Conservation (phyloP, 2,329 filamentous ascomycete species). For the Pseudocercospora vitis region DNA sequence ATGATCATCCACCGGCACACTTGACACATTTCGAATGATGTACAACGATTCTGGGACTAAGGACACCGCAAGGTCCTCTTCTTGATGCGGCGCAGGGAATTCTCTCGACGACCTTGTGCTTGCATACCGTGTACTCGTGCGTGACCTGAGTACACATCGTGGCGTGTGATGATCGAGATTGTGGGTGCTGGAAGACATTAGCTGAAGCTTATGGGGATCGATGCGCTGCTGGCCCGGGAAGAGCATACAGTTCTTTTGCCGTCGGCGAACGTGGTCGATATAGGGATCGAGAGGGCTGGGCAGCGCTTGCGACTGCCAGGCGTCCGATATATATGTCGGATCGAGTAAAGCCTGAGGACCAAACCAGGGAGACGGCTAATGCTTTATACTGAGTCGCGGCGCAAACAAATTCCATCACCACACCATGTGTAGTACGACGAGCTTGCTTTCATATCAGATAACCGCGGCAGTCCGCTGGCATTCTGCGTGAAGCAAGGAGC, state of each 20-base stretch:
- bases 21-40: slow-evolving; percentile 51
- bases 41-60: slow-evolving; percentile 47
- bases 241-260: neutral
- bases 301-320: neutral
- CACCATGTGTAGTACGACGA: slow-evolving; percentile 25
- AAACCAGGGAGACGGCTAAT: slow-evolving; percentile 17
- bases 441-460: slow-evolving; percentile 27
- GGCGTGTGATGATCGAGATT: slow-evolving; percentile 2
- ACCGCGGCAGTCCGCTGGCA: slow-evolving; percentile 25
- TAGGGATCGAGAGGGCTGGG: neutral
- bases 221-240: neutral
- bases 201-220: neutral
- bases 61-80: slow-evolving; percentile 42
- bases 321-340: neutral
- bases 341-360: slow-evolving; percentile 2
- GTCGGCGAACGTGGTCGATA: neutral
- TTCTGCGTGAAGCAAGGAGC: slow-evolving; percentile 29
- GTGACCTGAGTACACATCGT: slow-evolving; percentile 51
- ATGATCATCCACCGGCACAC: slow-evolving; percentile 46
- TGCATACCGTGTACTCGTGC: slow-evolving; percentile 48
- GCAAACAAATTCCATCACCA: slow-evolving; percentile 31
- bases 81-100: slow-evolving; percentile 50
- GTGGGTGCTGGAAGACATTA: neutral
- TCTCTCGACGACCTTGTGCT: slow-evolving; percentile 45
- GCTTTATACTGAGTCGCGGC: slow-evolving; percentile 27